Conservation (phyloP, 148 eudicot genomes). For the Amaranthus palmeri region DNA sequence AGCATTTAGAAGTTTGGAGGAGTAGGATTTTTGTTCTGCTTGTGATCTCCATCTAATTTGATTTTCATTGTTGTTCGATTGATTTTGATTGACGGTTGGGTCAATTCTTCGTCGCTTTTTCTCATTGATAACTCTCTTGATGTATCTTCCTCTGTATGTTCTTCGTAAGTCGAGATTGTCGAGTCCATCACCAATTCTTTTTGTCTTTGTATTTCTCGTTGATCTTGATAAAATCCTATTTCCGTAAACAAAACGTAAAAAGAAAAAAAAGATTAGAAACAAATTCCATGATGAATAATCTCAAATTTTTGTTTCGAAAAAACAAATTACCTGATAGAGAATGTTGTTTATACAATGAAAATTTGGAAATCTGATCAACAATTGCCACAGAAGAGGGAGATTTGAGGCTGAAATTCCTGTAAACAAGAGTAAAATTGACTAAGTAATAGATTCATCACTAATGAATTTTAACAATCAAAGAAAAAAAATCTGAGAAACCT, state of each 20-base stretch:
- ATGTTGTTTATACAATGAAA: too few species aligned
- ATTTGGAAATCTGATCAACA: too few species aligned
- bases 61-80: slow-evolving; percentile 17
- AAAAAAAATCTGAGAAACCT: not conserved
- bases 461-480: not conserved
- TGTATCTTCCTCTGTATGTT: slow-evolving; percentile 15
- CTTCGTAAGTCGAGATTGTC: slow-evolving; percentile 31
- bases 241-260: not conserved
- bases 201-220: not conserved
- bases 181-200: slow-evolving; percentile 7
- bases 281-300: not conserved
- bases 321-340: not conserved
- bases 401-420: not conserved
- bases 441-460: not conserved
- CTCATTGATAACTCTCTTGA: slow-evolving; percentile 30
- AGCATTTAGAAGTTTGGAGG: slow-evolving; percentile 53
- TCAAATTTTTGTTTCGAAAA: not conserved
- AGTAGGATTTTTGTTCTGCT: slow-evolving; percentile 50
- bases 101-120: slow-evolving; percentile 29
- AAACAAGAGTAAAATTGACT: not conserved
- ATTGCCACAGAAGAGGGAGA: too few species aligned
- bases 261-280: not conserved
- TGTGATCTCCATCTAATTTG: slow-evolving; percentile 50
- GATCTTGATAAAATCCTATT: not conserved
- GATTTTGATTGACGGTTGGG: not conserved